Percentiles rank a stretch among this genome's conserved stretches.
Conservation (phyloP, 352 stramenopile species). For the Pythium coloratum region DNA sequence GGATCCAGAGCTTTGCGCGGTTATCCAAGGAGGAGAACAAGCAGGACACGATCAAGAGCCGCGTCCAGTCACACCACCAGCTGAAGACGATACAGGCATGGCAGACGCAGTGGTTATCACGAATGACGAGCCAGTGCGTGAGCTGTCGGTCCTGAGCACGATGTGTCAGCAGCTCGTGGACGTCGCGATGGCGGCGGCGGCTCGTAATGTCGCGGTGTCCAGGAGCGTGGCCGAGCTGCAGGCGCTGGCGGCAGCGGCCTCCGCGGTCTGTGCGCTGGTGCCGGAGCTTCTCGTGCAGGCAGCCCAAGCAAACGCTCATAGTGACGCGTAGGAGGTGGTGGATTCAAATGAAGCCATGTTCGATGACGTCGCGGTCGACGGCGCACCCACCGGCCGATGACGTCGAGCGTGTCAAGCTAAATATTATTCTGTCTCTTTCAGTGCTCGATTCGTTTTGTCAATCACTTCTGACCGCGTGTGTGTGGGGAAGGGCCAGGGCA, state of each 20-base stretch:
- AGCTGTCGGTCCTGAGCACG: neutral
- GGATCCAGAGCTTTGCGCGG: neutral
- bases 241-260: slow-evolving; percentile 31
- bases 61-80: neutral
- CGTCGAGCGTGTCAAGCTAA: slow-evolving; percentile 4
- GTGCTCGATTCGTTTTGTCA: slow-evolving; percentile 21
- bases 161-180: slow-evolving; percentile 14
- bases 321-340: neutral
- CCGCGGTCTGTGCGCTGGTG: slow-evolving; percentile 28
- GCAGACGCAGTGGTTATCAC: neutral
- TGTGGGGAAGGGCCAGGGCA: neutral
- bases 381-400: slow-evolving; percentile 23
- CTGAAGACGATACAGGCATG: neutral
- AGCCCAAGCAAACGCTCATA: slow-evolving; percentile 5
- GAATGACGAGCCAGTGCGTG: neutral
- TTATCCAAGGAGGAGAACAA: neutral
- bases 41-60: neutral
- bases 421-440: slow-evolving; percentile 23
- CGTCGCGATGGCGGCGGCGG: slow-evolving; percentile 23
- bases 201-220: slow-evolving; percentile 21
- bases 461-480: slow-evolving; percentile 7
- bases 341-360: neutral
- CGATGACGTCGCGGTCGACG: slow-evolving; percentile 15
- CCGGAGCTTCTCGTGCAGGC: neutral
- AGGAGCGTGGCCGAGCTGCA: slow-evolving; percentile 30